These are phyloP conservation scores for Pulveroboletus sp. DNA, from an alignment of 768 basidiomycete genomes.

Conservation along the genomic window DNA sequence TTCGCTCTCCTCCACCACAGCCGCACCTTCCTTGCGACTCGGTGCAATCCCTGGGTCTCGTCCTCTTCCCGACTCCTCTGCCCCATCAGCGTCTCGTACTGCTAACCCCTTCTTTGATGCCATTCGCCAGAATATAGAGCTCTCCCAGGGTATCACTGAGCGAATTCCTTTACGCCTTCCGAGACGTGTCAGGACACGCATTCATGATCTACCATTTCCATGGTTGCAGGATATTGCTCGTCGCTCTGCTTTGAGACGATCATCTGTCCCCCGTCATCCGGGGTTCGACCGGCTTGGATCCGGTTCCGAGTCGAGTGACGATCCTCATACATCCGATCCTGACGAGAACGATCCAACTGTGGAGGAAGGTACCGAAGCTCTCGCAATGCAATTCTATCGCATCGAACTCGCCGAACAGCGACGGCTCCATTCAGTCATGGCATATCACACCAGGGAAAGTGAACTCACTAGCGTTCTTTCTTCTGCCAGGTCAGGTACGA, in stretches of 20 bases:
- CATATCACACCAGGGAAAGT: slow-evolving; percentile 74
- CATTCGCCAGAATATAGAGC: slow-evolving; percentile 83
- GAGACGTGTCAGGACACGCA: slow-evolving; percentile 44
- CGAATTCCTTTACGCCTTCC: slow-evolving; percentile 71
- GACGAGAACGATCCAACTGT: slow-evolving; percentile 38
- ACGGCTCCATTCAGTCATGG: slow-evolving; percentile 85
- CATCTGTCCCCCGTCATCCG: slow-evolving; percentile 9
- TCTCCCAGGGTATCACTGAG: slow-evolving; percentile 68
- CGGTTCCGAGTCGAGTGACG: slow-evolving; percentile 35
- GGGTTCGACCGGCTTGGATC: slow-evolving; percentile 19
- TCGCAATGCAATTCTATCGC: slow-evolving; percentile 91
- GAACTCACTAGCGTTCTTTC: slow-evolving; percentile 11
- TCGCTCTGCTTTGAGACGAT: slow-evolving; percentile 35
- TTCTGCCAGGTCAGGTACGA: slow-evolving; percentile 7
- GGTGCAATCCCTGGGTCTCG: not conserved
- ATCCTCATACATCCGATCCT: slow-evolving; percentile 28
- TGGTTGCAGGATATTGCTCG: slow-evolving; percentile 75
- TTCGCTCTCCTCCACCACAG: slow-evolving; percentile 43
- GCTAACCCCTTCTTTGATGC: slow-evolving; percentile 93
- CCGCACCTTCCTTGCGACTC: slow-evolving; percentile 14
- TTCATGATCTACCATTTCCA: slow-evolving; percentile 70
- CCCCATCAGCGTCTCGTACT: slow-evolving; percentile 25
- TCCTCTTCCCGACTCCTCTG: slow-evolving; percentile 16
- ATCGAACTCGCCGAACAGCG: slow-evolving; percentile 91
- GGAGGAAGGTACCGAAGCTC: slow-evolving; percentile 68